Base-by-base conservation (phyloP, 352 stramenopile genomes). In the Globisporangium paddicum region DNA sequence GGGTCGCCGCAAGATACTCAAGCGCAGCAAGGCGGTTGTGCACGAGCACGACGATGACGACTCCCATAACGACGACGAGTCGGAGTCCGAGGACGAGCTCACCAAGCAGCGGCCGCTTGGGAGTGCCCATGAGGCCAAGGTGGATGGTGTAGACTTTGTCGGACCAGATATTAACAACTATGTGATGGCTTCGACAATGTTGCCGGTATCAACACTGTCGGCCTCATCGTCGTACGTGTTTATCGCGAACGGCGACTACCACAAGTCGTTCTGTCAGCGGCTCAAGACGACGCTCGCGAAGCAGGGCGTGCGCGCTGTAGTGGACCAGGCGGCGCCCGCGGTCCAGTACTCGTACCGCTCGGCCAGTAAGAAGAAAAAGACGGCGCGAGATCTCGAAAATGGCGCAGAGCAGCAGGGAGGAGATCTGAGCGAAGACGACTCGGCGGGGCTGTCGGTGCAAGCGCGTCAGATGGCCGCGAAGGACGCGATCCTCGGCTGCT, bases 211-310 rank as follows among this genome's bases (percentile, higher is more conserved):
- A 9, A 30, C 45, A 11, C 10, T 18, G 16, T 16, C 28, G 41
- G 2, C 32, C 13, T 54, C 32, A 16, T 59, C 50, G 1, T 34
- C 49, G 21, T 90, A 83, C 50, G 76, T 95, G 21, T 93, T 89
- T 44, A 86, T 95, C 37, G 74, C 74, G 0, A 82, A 93, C 41
- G 83, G 81, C 16, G 83, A 93, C 64, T 90, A 74, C 54, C 83
- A 95, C 45, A 58, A 67, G 37, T 67, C 72, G 3, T 93, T 95
- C 58, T 90, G 78, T 23, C 55, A 75, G 55, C 69, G 68, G 14
- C 57, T 94, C 0, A 71, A 79, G n/a, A 77, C 73, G n/a, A 59
- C 79, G 28, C 55, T 92, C 3, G 59, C 69, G 6, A 84, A 88
- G 63, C 65, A 82, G 51, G 77, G 77, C n/a, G 67, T 90, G 55